Evolutionary conservation across 768 basidiomycete species (phyloP), one percentile per base, ranked within the genome.

Genomic region (Tylopilus intermedius): DNA sequence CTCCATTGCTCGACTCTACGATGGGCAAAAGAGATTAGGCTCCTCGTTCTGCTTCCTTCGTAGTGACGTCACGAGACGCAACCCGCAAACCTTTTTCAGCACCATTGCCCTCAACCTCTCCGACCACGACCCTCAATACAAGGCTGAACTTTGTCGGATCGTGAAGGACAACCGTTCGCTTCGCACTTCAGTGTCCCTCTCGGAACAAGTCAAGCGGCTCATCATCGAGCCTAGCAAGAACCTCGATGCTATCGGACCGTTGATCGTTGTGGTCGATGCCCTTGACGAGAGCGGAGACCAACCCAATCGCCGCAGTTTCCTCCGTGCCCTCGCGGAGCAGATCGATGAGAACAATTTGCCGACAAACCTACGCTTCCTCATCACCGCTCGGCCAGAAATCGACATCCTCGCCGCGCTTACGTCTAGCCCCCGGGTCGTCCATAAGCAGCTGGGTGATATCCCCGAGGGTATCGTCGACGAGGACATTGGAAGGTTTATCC

Each of bases 191-290:
- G 45, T 38, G 2, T 51, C 60, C 15, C 47, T 54, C 22, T 54
- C 47, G n/a, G 61, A 57, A 30, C 71, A 72, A 46, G 57, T 73
- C 14, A 48, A 57, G 38, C 49, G 59, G 18, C 56, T 73, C 21
- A 63, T 72, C 43, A 33, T 72, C 6, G 51, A 51, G 4, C 68
- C 72, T 5, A 56, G 58, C 39, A 44, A 49, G 18, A 29, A 56
- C 8, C 47, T 71, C 5, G 56, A 60, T 26, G 48, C 60, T 7
- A 48, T 67, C 11, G 68, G 68, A 0, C 72, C 72, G 11, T 43
- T 74, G 2, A 39, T 73, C 10, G 49, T 73, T 7, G 60, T 74
- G 18, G 63, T 74, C 15, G 72, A 75, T 40, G 71, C 60, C 9
- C 56, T 72, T n/a, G 67, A 71, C 32, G 61, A 64, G 47, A 65